Base-by-base conservation (phyloP, 2,329 filamentous ascomycete genomes). In the Leptographium flavum region DNA sequence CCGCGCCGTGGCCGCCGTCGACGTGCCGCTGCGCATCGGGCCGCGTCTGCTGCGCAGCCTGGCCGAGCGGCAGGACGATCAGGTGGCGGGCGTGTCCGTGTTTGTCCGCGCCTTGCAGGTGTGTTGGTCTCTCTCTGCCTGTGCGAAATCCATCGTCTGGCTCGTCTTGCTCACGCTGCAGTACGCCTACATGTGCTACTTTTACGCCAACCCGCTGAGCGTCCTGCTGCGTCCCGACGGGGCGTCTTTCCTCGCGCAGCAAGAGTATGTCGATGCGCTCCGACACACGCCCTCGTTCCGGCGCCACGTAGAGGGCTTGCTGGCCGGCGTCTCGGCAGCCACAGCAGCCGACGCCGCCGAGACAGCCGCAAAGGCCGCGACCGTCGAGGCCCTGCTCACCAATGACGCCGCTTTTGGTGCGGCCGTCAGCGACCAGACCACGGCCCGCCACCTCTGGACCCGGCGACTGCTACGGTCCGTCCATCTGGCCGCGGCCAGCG, bases 161-260 rank as follows among this genome's bases (percentile, higher is more conserved):
- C 7, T 9, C 25, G 13, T 8, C 21, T 3, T 47, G 45, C 37
- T 42, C 54, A 57, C 49, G 65, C 49, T 43, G n/a, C 37, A 86
- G 74, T 92, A 90, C 61, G 77, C 81, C 1, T 87, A 87, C 57
- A 88, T 93, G 84, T 85, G 81, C 47, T 83, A 87, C 58, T 90
- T 85, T 56, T 90, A 86, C 54, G 82, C 81, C 33, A 90, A 87
- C 53, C 76, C 81, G 1, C 65, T 87, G 4, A 85, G 79, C 49
- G 59, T 86, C 4, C 69, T 90, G 30, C 60, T 79, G 10, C 63
- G 63, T n/a, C 50, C 55, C 15, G 50, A 57, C 14, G 45, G 65
- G 4, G 11, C 45, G 2, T 7, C 5, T 1, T 31, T 42, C 11
- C 45, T 52, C 3, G n/a, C 31, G 6, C 69, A 81, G 42, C 54